Evolutionary conservation across 2,329 filamentous ascomycete species (phyloP), one percentile per base, ranked within the genome.

Genomic region (Aplosporella prunicola): DNA sequence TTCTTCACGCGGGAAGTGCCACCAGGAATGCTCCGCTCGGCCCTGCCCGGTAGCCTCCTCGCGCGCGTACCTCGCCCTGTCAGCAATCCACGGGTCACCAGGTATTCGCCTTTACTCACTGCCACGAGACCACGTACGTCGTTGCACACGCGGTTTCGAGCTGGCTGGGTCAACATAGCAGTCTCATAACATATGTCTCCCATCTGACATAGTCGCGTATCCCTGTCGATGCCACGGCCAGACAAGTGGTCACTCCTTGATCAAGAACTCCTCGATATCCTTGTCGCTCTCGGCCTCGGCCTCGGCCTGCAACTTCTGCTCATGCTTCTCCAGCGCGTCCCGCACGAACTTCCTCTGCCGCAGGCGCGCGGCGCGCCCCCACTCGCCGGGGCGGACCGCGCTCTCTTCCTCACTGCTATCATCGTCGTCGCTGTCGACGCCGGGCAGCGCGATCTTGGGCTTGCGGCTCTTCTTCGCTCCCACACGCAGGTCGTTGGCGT

Each of bases 201-300:
- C n/a, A n/a, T n/a, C n/a, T n/a, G n/a, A n/a, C n/a, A n/a, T n/a
- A n/a, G n/a, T n/a, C n/a, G n/a, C n/a, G n/a, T n/a, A n/a, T n/a
- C n/a, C n/a, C n/a, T n/a, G n/a, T n/a, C n/a, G n/a, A n/a, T n/a
- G n/a, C n/a, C n/a, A n/a, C n/a, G n/a, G n/a, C n/a, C n/a, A n/a
- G n/a, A n/a, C n/a, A n/a, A n/a, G n/a, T n/a, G n/a, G n/a, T 24
- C 22, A 24, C 22, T 24, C 22, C n/a, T 76, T 69, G 48, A 74
- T 68, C 56, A 87, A 58, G 50, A 80, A 76, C 59, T 87, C 78
- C 53, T 77, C 72, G 48, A 88, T 80, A 56, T 87, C 80, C 61
- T 82, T 80, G 56, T 85, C 80, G 43, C 80, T 76, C 46, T 82
- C 70, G 41, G 79, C 74, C 48, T 79, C 76, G 49, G 75, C 69